phyloP scores from a whole-genome alignment of 129 eudicot species.

The Mikania micrantha region DNA sequence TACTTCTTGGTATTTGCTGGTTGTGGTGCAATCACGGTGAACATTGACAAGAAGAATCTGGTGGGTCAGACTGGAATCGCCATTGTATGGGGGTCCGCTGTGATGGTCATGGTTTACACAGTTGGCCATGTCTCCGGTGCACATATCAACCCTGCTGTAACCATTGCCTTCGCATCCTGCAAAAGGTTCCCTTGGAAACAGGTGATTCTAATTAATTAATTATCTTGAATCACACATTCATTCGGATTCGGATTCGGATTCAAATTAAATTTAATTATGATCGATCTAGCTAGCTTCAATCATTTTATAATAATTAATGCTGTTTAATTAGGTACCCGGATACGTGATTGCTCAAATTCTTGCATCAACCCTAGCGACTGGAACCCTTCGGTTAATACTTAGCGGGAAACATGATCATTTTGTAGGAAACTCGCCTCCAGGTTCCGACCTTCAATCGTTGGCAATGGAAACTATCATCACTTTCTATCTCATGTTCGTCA shows the following conservation, averaged over 20 bases:
- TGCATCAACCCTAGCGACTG: slow-evolving; percentile 70
- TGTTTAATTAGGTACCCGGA: slow-evolving; percentile 63
- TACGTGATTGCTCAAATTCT: slow-evolving; percentile 55
- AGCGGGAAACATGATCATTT: slow-evolving; percentile 60
- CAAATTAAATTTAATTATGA: too few species aligned
- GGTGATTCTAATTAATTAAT: slow-evolving; percentile 38
- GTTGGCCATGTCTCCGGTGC: slow-evolving; percentile 94
- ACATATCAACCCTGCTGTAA: slow-evolving; percentile 86
- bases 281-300: too few species aligned
- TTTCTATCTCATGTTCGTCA: slow-evolving; percentile 85
- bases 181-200: slow-evolving; percentile 85
- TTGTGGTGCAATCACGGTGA: slow-evolving; percentile 56
- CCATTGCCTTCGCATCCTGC: slow-evolving; percentile 81
- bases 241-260: too few species aligned
- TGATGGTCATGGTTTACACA: slow-evolving; percentile 81
- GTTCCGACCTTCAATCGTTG: slow-evolving; percentile 53
- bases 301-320: too few species aligned
- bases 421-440: slow-evolving; percentile 60
- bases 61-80: slow-evolving; percentile 63
- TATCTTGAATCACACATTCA: neutral
- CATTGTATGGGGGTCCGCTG: slow-evolving; percentile 77
- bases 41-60: slow-evolving; percentile 38
- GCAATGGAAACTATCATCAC: slow-evolving; percentile 68
- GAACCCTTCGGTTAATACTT: slow-evolving; percentile 63
- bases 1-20: slow-evolving; percentile 85